These are phyloP conservation scores for Abelmoschus esculentus DNA, from an alignment of 345 rosid species.

Conservation along the genomic window DNA sequence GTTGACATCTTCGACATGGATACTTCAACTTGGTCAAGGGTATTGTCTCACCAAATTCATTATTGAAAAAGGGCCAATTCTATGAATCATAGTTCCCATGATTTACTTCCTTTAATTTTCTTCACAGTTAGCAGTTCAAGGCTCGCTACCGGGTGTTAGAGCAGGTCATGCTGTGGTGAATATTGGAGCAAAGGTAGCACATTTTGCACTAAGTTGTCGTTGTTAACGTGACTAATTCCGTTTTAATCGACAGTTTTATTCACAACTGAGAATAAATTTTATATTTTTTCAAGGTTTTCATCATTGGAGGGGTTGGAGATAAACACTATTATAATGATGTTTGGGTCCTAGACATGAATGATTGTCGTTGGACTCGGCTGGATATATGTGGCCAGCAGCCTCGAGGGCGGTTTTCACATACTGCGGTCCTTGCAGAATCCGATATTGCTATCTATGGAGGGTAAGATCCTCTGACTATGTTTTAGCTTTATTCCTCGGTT, in stretches of 20 bases:
- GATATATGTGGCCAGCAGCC: constrained; percentile 53
- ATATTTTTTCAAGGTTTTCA: constrained; percentile 38
- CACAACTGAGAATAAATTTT: not conserved
- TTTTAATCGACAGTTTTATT: not conserved
- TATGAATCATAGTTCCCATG: not conserved
- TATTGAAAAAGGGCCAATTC: not conserved
- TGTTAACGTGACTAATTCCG: not conserved
- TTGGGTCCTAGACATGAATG: constrained; percentile 46
- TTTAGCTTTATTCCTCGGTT: not conserved
- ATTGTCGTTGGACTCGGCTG: constrained; percentile 43
- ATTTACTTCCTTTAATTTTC: not conserved
- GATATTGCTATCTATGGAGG: constrained; percentile 65
- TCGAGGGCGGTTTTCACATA: constrained; percentile 70
- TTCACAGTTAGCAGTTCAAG: constrained; percentile 44
- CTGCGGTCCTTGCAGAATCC: constrained; percentile 39
- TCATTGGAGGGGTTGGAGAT: constrained; percentile 72
- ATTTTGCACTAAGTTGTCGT: not conserved
- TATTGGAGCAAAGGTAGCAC: constrained; percentile 47
- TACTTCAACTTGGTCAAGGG: constrained; percentile 59
- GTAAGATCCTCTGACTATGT: constrained; percentile 17
- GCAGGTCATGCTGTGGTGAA: constrained; percentile 68
- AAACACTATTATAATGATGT: constrained; percentile 59
- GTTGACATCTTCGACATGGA: constrained; percentile 47
- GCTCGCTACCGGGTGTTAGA: constrained; percentile 52
- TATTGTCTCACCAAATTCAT: constrained; percentile 11